Evolutionary conservation across 352 stramenopile genomes (phyloP).

Genomic region (Peronospora belbahrii): DNA sequence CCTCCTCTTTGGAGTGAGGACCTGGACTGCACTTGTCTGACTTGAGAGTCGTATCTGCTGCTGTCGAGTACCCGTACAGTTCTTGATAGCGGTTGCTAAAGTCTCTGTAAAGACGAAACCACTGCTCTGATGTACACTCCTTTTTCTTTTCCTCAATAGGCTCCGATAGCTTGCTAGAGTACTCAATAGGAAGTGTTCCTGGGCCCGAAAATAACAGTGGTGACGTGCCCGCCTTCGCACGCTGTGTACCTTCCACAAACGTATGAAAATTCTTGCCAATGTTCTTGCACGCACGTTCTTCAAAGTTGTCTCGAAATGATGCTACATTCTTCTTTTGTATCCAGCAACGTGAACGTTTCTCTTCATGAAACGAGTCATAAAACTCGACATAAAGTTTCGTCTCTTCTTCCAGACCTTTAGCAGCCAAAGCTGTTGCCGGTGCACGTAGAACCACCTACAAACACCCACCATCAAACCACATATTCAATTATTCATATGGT

Average conservation of each 20-base stretch:
- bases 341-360: slow-evolving; percentile 72
- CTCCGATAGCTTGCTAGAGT: slow-evolving; percentile 61
- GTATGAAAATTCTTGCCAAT: slow-evolving; percentile 73
- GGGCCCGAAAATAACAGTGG: slow-evolving; percentile 57
- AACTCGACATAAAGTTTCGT: slow-evolving; percentile 81
- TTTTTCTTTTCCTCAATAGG: slow-evolving; percentile 40
- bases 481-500: too few species aligned
- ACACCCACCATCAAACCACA: too few species aligned
- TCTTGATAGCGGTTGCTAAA: slow-evolving; percentile 57
- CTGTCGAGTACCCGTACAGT: slow-evolving; percentile 37
- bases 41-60: slow-evolving; percentile 3
- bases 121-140: slow-evolving; percentile 40
- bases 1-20: slow-evolving; percentile 17
- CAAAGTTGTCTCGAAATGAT: slow-evolving; percentile 65
- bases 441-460: slow-evolving; percentile 58
- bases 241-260: slow-evolving; percentile 65
- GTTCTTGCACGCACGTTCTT: slow-evolving; percentile 71
- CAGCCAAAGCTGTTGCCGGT: slow-evolving; percentile 43
- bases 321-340: slow-evolving; percentile 78
- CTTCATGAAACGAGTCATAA: slow-evolving; percentile 68
- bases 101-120: slow-evolving; percentile 57
- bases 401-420: slow-evolving; percentile 50
- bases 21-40: slow-evolving; percentile 14
- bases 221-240: slow-evolving; percentile 54
- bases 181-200: slow-evolving; percentile 70